phyloP scores from a whole-genome alignment of 345 rosid species.

The Conringia planisiliqua region DNA sequence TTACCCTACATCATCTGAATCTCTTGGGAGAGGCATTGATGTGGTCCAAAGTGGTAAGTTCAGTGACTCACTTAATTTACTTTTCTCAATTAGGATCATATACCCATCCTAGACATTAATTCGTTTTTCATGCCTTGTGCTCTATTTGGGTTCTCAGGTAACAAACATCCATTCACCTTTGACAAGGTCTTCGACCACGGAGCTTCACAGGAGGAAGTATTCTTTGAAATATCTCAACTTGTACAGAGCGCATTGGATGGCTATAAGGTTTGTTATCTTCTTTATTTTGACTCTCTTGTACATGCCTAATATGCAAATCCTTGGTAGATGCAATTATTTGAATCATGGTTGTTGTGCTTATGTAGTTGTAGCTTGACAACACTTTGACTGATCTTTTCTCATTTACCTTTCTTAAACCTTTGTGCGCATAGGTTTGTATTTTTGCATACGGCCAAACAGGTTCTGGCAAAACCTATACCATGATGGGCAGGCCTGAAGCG shows the following conservation, averaged over 20 bases:
- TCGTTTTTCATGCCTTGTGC: not conserved
- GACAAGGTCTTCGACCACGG: conserved; percentile 88
- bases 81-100: not conserved
- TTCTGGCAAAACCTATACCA: conserved; percentile 91
- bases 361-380: not conserved
- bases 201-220: conserved; percentile 83
- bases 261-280: conserved; percentile 57
- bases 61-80: not conserved
- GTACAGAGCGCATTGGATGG: conserved; percentile 98
- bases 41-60: conserved; percentile 69
- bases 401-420: not conserved
- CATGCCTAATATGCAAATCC: not conserved
- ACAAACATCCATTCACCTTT: conserved; percentile 78
- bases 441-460: conserved; percentile 98
- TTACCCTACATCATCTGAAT: conserved; percentile 68
- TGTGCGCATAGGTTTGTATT: conserved; percentile 66
- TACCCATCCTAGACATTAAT: not conserved
- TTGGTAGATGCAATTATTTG: not conserved
- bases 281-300: not conserved
- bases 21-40: conserved; percentile 78
- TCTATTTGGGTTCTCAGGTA: conserved; percentile 44
- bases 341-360: not conserved
- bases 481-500: conserved; percentile 87
- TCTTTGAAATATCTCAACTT: conserved; percentile 86
- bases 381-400: not conserved